Evolutionary conservation across 768 basidiomycete genomes (phyloP).

Genomic region (Boletus rubroflammeus): DNA sequence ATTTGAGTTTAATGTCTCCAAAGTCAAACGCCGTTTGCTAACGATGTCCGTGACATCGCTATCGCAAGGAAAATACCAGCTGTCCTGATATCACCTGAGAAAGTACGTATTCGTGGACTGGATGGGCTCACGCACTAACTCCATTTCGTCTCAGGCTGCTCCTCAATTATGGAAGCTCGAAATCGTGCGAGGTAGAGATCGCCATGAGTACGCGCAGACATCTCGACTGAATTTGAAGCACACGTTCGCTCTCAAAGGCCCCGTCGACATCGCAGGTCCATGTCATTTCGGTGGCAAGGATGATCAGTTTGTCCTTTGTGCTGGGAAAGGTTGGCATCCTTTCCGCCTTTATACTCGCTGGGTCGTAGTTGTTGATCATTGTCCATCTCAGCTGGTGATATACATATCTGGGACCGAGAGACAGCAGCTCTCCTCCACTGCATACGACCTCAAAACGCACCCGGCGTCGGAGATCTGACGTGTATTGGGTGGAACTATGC

Average conservation of each 20-base stretch:
- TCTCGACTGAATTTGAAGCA: slow-evolving; percentile 46
- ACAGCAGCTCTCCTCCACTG: slow-evolving; percentile 69
- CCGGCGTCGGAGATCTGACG: slow-evolving; percentile 63
- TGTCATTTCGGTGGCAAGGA: slow-evolving; percentile 81
- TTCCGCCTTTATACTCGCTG: not conserved
- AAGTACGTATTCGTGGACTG: slow-evolving; percentile 17
- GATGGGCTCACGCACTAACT: slow-evolving; percentile 4
- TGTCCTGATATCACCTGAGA: slow-evolving; percentile 40
- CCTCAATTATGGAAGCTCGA: slow-evolving; percentile 78
- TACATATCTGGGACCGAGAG: slow-evolving; percentile 85
- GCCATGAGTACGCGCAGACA: slow-evolving; percentile 34
- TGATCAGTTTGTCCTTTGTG: slow-evolving; percentile 75
- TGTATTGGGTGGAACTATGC: slow-evolving; percentile 79
- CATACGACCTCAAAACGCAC: slow-evolving; percentile 51
- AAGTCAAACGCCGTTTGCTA: slow-evolving; percentile 53
- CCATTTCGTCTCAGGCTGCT: slow-evolving; percentile 46
- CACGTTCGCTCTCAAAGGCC: slow-evolving; percentile 66
- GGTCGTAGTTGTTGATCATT: not conserved
- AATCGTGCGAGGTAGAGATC: slow-evolving; percentile 48
- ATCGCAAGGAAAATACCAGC: slow-evolving; percentile 42
- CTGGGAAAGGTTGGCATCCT: slow-evolving; percentile 56
- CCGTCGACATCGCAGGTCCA: slow-evolving; percentile 73
- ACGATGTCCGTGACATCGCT: slow-evolving; percentile 52
- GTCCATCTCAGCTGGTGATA: slow-evolving; percentile 60
- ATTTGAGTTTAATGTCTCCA: slow-evolving; percentile 10